These are phyloP conservation scores for Talaromyces stipitatus DNA, from an alignment of 495 filamentous ascomycete species.

Conservation along the genomic window DNA sequence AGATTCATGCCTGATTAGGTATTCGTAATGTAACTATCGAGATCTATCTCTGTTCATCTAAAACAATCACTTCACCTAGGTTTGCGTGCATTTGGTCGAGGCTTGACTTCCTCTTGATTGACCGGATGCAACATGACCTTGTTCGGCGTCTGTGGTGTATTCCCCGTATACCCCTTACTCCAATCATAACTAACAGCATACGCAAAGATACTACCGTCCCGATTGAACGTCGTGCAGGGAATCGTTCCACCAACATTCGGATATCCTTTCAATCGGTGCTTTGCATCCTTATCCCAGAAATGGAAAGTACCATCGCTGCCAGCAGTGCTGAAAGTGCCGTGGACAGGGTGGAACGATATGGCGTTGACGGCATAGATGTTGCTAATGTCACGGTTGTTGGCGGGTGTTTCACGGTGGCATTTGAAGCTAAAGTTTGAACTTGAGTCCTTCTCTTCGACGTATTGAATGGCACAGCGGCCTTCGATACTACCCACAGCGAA, in stretches of 20 bases:
- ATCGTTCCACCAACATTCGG: conserved; percentile 78
- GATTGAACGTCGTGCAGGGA: conserved; percentile 68
- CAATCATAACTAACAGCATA: conserved; percentile 94
- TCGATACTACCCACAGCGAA: conserved; percentile 87
- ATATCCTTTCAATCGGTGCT: conserved; percentile 80
- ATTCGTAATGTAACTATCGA: background rate
- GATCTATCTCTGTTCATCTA: background rate
- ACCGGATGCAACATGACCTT: conserved; percentile 87
- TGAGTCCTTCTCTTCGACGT: conserved; percentile 79
- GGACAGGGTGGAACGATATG: conserved; percentile 80
- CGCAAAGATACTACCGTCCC: conserved; percentile 72
- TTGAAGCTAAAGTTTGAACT: conserved; percentile 86
- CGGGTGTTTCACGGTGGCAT: conserved; percentile 73
- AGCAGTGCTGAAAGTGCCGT: conserved; percentile 86
- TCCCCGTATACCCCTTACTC: conserved; percentile 77
- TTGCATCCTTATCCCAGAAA: conserved; percentile 86
- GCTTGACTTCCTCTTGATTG: conserved; percentile 71
- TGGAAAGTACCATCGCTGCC: conserved; percentile 85
- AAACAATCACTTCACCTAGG: conserved; percentile 11
- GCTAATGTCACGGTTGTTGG: conserved; percentile 53
- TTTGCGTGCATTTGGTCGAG: conserved; percentile 63
- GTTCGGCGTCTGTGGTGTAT: conserved; percentile 60
- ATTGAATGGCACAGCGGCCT: conserved; percentile 82
- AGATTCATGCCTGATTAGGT: background rate
- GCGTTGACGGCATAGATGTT: conserved; percentile 88